These are phyloP conservation scores for Rhizopogon hawkerae DNA, from an alignment of 1,284 basidiomycete species.

Conservation along the genomic window DNA sequence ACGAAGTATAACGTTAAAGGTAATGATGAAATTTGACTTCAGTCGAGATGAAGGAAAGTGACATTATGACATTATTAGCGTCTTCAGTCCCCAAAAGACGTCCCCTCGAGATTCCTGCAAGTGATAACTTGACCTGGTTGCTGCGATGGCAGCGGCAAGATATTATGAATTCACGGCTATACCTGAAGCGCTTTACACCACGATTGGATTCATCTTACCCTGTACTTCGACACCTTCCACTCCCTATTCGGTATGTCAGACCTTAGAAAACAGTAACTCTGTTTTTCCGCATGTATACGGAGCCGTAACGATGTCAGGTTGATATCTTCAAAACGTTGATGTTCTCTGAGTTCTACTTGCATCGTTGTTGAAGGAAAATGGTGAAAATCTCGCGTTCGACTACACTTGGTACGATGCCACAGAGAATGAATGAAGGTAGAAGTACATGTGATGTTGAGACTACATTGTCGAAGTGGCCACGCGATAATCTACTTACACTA, in stretches of 20 bases:
- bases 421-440: background rate
- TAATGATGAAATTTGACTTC: background rate
- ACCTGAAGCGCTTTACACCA: background rate
- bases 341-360: background rate
- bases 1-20: background rate
- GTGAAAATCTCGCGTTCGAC: background rate
- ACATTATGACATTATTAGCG: background rate
- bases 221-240: background rate
- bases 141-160: constrained; percentile 4
- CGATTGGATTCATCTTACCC: background rate
- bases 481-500: background rate
- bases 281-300: too few species aligned
- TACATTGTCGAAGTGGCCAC: background rate
- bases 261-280: background rate
- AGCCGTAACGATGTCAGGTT: too few species aligned
- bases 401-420: background rate
- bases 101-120: background rate
- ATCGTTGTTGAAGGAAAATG: too few species aligned
- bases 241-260: constrained; percentile 2
- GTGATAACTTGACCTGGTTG: constrained; percentile 1
- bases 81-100: background rate
- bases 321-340: background rate
- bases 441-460: background rate
- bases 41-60: background rate
- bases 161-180: constrained; percentile 3